Percentiles rank a stretch among this genome's conserved stretches.
Evolutionary conservation across 768 basidiomycete species (phyloP).

Genomic region (Antrodiella citrinella): DNA sequence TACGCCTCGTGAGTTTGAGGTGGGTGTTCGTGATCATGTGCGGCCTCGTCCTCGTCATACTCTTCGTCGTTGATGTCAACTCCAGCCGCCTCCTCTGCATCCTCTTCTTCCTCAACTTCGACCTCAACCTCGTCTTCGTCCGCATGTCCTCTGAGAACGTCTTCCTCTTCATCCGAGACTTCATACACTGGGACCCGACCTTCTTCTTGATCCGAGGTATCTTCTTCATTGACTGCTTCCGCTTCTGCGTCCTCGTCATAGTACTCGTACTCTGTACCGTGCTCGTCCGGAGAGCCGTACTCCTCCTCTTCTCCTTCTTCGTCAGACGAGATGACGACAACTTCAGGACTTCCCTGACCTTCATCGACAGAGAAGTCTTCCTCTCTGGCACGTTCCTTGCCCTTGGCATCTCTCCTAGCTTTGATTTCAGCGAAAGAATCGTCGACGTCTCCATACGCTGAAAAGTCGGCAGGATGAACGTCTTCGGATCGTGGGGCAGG

Average conservation of each 20-base stretch:
- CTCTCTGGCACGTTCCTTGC: constrained; percentile 54
- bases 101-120: constrained; percentile 23
- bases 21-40: not conserved
- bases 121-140: not conserved
- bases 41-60: not conserved
- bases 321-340: constrained; percentile 14
- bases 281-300: constrained; percentile 8
- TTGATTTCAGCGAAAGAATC: constrained; percentile 51
- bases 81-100: constrained; percentile 12
- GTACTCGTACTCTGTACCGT: constrained; percentile 5
- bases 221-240: constrained; percentile 32
- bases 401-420: constrained; percentile 50
- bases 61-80: constrained; percentile 6
- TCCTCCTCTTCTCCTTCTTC: constrained; percentile 5
- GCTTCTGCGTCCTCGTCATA: constrained; percentile 28
- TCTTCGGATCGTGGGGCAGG: constrained; percentile 16
- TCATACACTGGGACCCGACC: constrained; percentile 9
- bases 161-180: constrained; percentile 23
- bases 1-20: constrained; percentile 1
- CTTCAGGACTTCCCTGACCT: constrained; percentile 14
- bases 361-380: constrained; percentile 47
- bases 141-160: too few species aligned
- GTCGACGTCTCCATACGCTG: constrained; percentile 28
- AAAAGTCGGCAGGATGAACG: constrained; percentile 13
- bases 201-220: not conserved